A percentile compares a stretch with the other conserved stretches of the same genome.
Conservation (phyloP, 2,329 filamentous ascomycete genomes). For the Ustilaginoidea virens region DNA sequence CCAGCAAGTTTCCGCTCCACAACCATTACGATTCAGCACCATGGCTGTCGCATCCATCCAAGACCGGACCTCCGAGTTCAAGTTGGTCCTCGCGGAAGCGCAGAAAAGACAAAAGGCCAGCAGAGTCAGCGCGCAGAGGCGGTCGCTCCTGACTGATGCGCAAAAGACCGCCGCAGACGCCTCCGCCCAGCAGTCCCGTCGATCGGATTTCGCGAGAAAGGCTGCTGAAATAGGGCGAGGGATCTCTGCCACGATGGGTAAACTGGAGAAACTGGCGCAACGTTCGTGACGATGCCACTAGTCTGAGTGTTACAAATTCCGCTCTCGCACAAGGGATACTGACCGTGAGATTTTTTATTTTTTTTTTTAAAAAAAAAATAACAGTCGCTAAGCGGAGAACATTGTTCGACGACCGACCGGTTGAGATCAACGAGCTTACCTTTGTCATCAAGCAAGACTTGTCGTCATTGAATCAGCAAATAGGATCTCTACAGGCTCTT, state of each 20-base stretch:
- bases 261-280: conserved; percentile 84
- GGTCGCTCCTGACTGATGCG: conserved; percentile 61
- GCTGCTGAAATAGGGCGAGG: conserved; percentile 85
- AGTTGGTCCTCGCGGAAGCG: conserved; percentile 72
- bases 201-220: conserved; percentile 84
- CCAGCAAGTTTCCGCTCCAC: no score
- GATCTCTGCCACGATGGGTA: conserved; percentile 85
- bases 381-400: conserved; percentile 88
- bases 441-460: conserved; percentile 98
- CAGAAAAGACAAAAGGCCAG: conserved; percentile 63
- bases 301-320: not conserved
- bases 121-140: conserved; percentile 65
- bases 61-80: conserved; percentile 92
- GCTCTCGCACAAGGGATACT: not conserved
- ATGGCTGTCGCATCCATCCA: conserved; percentile 71
- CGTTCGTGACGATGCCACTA: conserved; percentile 28
- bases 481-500: conserved; percentile 64
- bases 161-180: conserved; percentile 51
- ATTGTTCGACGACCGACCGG: conserved; percentile 88
- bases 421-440: conserved; percentile 93
- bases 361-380: conserved; percentile 1
- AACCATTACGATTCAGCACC: conserved; percentile 7
- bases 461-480: conserved; percentile 69
- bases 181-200: conserved; percentile 35
- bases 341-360: not conserved